Evolutionary conservation across 495 filamentous ascomycete genomes (phyloP), one percentile per base, ranked within the genome.

Genomic region (Neurospora discreta): DNA sequence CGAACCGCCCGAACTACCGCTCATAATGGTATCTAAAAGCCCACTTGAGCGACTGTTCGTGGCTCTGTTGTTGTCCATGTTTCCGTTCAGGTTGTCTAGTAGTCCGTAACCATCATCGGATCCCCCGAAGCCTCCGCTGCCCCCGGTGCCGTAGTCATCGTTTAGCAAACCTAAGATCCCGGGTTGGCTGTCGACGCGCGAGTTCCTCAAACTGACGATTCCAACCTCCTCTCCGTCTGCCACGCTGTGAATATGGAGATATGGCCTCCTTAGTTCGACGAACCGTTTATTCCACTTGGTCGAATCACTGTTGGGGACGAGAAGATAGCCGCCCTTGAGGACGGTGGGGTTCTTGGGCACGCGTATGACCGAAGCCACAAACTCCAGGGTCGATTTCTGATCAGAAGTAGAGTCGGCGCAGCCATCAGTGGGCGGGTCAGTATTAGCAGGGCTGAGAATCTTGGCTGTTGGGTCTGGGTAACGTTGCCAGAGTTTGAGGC

Each of bases 201-300:
- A 87, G 78, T 95, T 93, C 60, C 90, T 86, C 44, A 99, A 85
- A 75, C 93, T 94, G 74, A 98, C 93, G 23, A 94, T 90, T 60
- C 90, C 91, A 68, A 97, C 86, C 79, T 98, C 95, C 75, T 98
- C 95, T 18, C 94, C 94, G 18, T 94, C 91, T 3, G 89, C 89
- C 2, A 91, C 89, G 38, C 87, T 89, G 81, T 98, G 90, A 52
- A 98, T 87, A 77, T 98, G 93, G 71, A 99, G 84, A 77, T 98
- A 99, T 7, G 96, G 96, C 46, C 91, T 88, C 33, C 95, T 89
- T 39, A 99, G 88, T 77, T 99, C 96, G 68, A 97, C 93, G 77
- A 94, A 97, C 52, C 95, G 91, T 73, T 93, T 92, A 6, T 91
- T 84, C 95, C 95, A 99, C 72, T 89, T 87, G 36, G 90, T 90